A percentile compares a stretch with the other conserved stretches of the same genome.
Evolutionary conservation across 2,329 filamentous ascomycete genomes (phyloP).

Genomic region (Pseudocercospora fijiensis): DNA sequence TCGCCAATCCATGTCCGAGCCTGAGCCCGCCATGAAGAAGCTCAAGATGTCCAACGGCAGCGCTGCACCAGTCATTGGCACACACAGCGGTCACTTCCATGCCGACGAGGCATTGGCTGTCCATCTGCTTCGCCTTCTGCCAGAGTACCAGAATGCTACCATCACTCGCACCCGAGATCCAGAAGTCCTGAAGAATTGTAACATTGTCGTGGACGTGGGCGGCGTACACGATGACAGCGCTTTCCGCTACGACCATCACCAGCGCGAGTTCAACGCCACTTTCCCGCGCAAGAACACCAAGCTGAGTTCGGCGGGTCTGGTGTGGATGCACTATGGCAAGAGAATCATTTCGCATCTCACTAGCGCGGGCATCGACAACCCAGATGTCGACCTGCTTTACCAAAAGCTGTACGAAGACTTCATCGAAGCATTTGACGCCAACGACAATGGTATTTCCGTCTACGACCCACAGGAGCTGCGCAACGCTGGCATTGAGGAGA

Average conservation of each 20-base stretch:
- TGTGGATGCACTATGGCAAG: conserved; percentile 93
- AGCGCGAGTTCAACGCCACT: conserved; percentile 80
- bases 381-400: conserved; percentile 74
- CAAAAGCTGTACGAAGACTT: conserved; percentile 90
- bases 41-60: conserved; percentile 66
- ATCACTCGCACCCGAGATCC: conserved; percentile 89
- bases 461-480: conserved; percentile 72
- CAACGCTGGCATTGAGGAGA: conserved; percentile 72
- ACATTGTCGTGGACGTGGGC: conserved; percentile 97
- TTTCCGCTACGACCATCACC: conserved; percentile 94
- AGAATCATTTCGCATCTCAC: conserved; percentile 72
- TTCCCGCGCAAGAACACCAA: conserved; percentile 85
- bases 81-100: conserved; percentile 98
- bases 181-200: conserved; percentile 71
- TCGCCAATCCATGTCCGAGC: conserved; percentile 29
- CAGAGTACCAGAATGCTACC: conserved; percentile 69
- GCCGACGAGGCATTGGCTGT: conserved; percentile 97
- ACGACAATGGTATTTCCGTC: conserved; percentile 89
- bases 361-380: conserved; percentile 58
- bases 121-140: conserved; percentile 88
- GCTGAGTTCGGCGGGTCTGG: conserved; percentile 87
- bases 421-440: conserved; percentile 92
- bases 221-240: conserved; percentile 78
- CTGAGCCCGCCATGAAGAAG: conserved; percentile 69
- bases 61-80: conserved; percentile 65